Conservation (phyloP, 805 yeast species). For the Ogataea ganodermae region DNA sequence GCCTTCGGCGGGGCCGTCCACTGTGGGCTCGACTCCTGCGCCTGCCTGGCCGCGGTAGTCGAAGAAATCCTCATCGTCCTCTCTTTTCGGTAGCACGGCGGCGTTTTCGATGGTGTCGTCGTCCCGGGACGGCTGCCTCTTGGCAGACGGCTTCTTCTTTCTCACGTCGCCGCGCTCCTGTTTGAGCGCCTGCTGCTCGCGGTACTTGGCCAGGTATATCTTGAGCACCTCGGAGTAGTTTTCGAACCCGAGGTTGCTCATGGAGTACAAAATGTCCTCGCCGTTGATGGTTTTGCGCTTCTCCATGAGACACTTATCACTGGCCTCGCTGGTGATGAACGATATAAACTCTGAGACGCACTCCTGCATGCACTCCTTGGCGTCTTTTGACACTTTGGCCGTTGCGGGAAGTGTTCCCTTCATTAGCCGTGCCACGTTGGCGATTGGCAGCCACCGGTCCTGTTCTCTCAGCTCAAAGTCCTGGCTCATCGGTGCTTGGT, state of each 20-base stretch:
- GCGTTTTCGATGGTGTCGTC: not conserved
- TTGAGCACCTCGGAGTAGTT: constrained; percentile 69
- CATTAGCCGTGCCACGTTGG: constrained; percentile 75
- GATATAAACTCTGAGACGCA: constrained; percentile 62
- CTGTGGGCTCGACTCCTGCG: too few species aligned
- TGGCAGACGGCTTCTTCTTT: constrained; percentile 26
- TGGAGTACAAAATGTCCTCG: constrained; percentile 64
- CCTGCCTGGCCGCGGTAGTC: constrained; percentile 11
- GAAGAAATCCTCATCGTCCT: constrained; percentile 24
- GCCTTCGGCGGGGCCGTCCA: constrained; percentile 3
- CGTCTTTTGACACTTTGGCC: constrained; percentile 78
- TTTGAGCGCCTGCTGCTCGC: constrained; percentile 73
- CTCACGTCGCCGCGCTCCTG: constrained; percentile 63
- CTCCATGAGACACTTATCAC: constrained; percentile 63
- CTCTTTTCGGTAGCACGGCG: constrained; percentile 14
- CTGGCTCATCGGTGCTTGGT: constrained; percentile 24
- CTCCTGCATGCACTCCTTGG: constrained; percentile 76
- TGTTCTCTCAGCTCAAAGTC: constrained; percentile 59
- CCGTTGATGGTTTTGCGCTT: constrained; percentile 72
- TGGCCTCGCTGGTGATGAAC: constrained; percentile 65
- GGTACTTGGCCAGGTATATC: constrained; percentile 65
- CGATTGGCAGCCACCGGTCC: constrained; percentile 63
- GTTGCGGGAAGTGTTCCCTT: constrained; percentile 69
- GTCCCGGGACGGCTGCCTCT: constrained; percentile 4
- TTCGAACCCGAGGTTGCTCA: constrained; percentile 67